These are phyloP conservation scores for Aeschynomene evenia DNA, from an alignment of 306 rosid species.

Conservation along the genomic window DNA sequence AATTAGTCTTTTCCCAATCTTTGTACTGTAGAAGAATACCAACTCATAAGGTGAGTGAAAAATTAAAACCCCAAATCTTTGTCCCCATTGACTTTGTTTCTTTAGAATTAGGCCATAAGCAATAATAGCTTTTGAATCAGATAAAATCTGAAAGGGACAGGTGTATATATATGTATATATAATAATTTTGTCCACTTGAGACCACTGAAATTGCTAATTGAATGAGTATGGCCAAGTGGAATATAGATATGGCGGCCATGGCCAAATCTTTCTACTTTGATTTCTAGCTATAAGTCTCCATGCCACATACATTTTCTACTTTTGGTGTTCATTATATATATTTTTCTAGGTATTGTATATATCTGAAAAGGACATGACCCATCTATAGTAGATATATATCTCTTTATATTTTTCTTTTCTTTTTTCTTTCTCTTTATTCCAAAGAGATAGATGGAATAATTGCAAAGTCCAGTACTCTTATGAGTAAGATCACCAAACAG, in stretches of 20 bases:
- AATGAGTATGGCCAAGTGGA: constrained; percentile 28
- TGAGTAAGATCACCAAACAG: constrained; percentile 18
- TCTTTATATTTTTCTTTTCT: background rate
- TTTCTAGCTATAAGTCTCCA: constrained; percentile 10
- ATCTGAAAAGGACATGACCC: constrained; percentile 29
- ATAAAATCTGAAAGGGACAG: constrained; percentile 37
- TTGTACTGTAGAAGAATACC: constrained; percentile 10
- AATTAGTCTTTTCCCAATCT: background rate
- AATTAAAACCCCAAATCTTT: constrained; percentile 37
- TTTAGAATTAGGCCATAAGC: constrained; percentile 3
- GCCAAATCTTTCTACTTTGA: constrained; percentile 37
- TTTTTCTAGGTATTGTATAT: background rate
- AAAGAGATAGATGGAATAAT: constrained; percentile 25
- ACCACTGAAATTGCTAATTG: constrained; percentile 26
- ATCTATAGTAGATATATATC: background rate
- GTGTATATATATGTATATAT: constrained; percentile 11
- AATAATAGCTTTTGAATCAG: background rate
- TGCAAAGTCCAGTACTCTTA: constrained; percentile 14
- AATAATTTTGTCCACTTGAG: constrained; percentile 33
- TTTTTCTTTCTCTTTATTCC: background rate
- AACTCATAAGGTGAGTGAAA: background rate
- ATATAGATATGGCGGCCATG: constrained; percentile 33
- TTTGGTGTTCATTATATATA: constrained; percentile 30
- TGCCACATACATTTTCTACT: constrained; percentile 30
- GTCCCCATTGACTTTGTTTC: constrained; percentile 33